Conservation (phyloP, 2,329 filamentous ascomycete genomes). For the Ilyonectria robusta region DNA sequence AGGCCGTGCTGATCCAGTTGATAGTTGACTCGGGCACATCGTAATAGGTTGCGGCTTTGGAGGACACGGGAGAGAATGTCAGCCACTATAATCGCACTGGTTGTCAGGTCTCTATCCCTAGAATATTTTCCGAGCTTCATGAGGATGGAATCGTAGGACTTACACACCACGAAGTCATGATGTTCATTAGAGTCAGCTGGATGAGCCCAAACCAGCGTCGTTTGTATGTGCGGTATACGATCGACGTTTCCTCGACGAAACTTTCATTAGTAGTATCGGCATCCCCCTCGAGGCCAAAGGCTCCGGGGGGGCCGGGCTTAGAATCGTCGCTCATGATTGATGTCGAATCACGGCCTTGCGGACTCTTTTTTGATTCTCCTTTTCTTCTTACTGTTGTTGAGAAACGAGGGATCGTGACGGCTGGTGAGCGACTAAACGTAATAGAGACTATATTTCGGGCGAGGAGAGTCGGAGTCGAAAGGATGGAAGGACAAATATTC, state of each 20-base stretch:
- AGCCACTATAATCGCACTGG: conserved; percentile 74
- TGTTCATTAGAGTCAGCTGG: conserved; percentile 89
- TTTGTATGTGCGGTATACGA: conserved; percentile 74
- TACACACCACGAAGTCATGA: conserved; percentile 95
- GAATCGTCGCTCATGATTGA: conserved; percentile 41
- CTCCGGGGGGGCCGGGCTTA: conserved; percentile 29
- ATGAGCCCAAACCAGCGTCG: conserved; percentile 89
- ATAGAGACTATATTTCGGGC: neutral
- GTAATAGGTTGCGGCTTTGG: conserved; percentile 82
- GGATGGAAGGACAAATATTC: neutral
- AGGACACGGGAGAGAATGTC: conserved; percentile 88
- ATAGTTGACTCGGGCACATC: conserved; percentile 79
- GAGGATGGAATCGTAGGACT: conserved; percentile 58
- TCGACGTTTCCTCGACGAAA: conserved; percentile 44
- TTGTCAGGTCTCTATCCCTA: neutral
- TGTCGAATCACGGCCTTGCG: neutral
- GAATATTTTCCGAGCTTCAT: neutral
- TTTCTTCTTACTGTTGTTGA: neutral
- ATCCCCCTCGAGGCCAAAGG: conserved; percentile 45
- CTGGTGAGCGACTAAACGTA: neutral
- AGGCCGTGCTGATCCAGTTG: conserved; percentile 93
- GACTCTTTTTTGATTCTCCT: neutral
- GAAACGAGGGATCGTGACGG: neutral
- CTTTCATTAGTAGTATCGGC: conserved; percentile 30
- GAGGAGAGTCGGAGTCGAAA: neutral